Base-by-base conservation (phyloP, 164 flowering plant species). In the Warburgia ugandensis region DNA sequence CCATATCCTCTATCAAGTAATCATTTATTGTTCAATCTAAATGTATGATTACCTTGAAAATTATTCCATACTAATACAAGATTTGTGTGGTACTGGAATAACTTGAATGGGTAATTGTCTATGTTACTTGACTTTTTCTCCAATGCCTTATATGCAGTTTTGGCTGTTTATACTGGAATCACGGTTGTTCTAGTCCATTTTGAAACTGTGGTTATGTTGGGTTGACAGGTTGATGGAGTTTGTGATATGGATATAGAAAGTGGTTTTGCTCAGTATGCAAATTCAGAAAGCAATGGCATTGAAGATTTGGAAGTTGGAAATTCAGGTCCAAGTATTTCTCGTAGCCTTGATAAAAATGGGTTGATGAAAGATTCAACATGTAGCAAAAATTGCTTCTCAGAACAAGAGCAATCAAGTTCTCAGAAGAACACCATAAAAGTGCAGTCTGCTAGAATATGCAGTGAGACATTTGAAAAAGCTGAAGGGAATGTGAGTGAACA, bases 181-280 rank as follows among this genome's bases (percentile, higher is more conserved):
- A n/a, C n/a, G n/a, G n/a, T n/a, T n/a, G n/a, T n/a, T n/a, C n/a
- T n/a, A n/a, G n/a, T n/a, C n/a, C n/a, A n/a, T n/a, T n/a, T n/a
- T n/a, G n/a, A n/a, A n/a, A n/a, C n/a, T n/a, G n/a, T n/a, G n/a
- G n/a, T n/a, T n/a, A n/a, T n/a, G 36, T 52, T 48, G 49, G 38
- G 35, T 52, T 60, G 73, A 52, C 76, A 89, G 97, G 85, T 83
- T 36, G 88, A 81, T 11, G 6, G 67, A 29, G 36, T 42, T 31
- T 42, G 17, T 54, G 48, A 42, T 54, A 36, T 30, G 14, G 47
- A 41, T 33, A 17, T 45, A 19, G 43, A 51, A 41, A n/a, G 30
- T n/a, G 25, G 10, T n/a, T 38, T 37, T 43, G 13, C 36, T 53
- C 42, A 22, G 28, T 7, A 20, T 49, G 46, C 27, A 31, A 44